Evolutionary conservation across 805 yeast genomes (phyloP).

Genomic region (Clavispora carvajalis): DNA sequence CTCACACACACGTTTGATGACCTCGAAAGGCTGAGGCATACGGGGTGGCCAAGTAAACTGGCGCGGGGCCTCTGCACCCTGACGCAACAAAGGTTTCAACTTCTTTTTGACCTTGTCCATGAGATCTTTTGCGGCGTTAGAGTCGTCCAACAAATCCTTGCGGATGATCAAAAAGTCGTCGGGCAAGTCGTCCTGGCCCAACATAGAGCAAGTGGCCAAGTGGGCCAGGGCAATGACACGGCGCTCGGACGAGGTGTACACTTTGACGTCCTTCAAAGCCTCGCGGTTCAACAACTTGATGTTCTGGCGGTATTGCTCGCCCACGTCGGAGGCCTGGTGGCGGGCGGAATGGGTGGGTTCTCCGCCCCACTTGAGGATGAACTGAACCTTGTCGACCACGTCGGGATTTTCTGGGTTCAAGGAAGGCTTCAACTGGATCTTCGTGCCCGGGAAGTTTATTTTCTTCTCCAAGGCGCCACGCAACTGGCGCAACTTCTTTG

Average conservation of each 20-base stretch:
- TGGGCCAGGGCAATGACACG: conserved; percentile 92
- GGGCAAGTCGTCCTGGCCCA: conserved; percentile 61
- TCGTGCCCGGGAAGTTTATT: conserved; percentile 89
- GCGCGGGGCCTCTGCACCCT: conserved; percentile 95
- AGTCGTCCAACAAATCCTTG: conserved; percentile 89
- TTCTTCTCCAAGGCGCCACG: conserved; percentile 84
- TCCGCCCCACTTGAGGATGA: conserved; percentile 98
- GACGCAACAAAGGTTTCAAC: conserved; percentile 86
- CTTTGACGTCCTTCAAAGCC: conserved; percentile 78
- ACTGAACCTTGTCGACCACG: conserved; percentile 89
- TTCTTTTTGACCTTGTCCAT: conserved; percentile 98
- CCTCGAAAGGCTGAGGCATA: conserved; percentile 95
- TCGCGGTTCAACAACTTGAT: conserved; percentile 78
- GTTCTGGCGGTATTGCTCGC: conserved; percentile 93
- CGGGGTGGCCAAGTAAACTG: conserved; percentile 99
- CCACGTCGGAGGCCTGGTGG: conserved; percentile 90
- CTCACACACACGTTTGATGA: conserved; percentile 89
- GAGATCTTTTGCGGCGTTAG: conserved; percentile 94
- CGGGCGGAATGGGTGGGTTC: conserved; percentile 98
- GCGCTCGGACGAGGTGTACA: conserved; percentile 89
- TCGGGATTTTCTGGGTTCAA: conserved; percentile 51
- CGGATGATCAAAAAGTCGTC: conserved; percentile 77
- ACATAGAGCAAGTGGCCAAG: conserved; percentile 70
- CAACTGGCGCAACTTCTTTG: conserved; percentile 67
- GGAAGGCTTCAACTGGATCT: conserved; percentile 91